These are phyloP conservation scores for Lodderomyces parapsilosis DNA, from an alignment of 1,139 yeast genomes.

Conservation along the genomic window DNA sequence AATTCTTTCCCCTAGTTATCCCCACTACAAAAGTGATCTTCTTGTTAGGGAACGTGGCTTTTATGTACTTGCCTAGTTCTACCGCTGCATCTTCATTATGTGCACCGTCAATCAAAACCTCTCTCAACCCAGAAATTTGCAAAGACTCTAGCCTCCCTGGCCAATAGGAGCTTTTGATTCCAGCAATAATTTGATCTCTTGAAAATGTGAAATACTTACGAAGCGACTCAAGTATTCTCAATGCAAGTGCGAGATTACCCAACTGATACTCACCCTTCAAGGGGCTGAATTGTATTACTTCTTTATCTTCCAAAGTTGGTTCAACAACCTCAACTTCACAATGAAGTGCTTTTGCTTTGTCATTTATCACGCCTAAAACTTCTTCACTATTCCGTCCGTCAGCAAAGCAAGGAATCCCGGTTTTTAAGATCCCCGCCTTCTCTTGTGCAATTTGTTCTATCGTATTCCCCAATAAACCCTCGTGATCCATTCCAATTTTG, in stretches of 20 bases:
- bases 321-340: slow-evolving; percentile 22
- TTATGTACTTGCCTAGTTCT: slow-evolving; percentile 49
- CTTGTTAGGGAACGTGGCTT: slow-evolving; percentile 4
- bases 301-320: slow-evolving; percentile 10
- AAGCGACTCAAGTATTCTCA: slow-evolving; percentile 40
- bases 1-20: slow-evolving; percentile 70
- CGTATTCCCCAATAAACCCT: slow-evolving; percentile 65
- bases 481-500: slow-evolving; percentile 85
- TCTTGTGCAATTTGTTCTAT: slow-evolving; percentile 64
- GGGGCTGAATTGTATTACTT: slow-evolving; percentile 42
- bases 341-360: slow-evolving; percentile 18
- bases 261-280: slow-evolving; percentile 71
- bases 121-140: slow-evolving; percentile 20
- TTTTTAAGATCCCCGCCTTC: slow-evolving; percentile 82
- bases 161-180: slow-evolving; percentile 55
- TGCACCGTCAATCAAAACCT: slow-evolving; percentile 80
- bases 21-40: slow-evolving; percentile 68
- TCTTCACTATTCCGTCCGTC: slow-evolving; percentile 61
- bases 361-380: slow-evolving; percentile 47
- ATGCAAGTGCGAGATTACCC: slow-evolving; percentile 67
- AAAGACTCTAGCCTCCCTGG: slow-evolving; percentile 62
- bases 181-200: slow-evolving; percentile 38
- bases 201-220: slow-evolving; percentile 20
- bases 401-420: slow-evolving; percentile 59
- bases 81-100: slow-evolving; percentile 84